Conservation (phyloP, 768 basidiomycete genomes). For the Phanerodontia chrysosporium region DNA sequence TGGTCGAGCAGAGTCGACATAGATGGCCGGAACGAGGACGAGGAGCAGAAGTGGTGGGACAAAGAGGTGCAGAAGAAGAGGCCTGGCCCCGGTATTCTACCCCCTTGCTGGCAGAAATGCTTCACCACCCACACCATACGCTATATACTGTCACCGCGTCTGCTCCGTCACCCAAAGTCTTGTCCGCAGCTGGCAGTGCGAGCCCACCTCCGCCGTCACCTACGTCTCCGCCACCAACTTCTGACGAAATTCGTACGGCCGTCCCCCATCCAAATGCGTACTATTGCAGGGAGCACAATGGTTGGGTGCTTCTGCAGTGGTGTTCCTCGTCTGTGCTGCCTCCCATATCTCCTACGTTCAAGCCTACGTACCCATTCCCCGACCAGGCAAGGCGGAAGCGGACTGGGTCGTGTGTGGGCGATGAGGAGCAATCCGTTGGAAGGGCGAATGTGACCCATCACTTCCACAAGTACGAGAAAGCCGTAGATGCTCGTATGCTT, state of each 20-base stretch:
- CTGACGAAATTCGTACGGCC: slow-evolving; percentile 61
- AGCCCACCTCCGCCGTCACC: slow-evolving; percentile 19
- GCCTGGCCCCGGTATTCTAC: slow-evolving; percentile 68
- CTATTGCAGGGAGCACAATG: slow-evolving; percentile 78
- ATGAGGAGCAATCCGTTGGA: slow-evolving; percentile 42
- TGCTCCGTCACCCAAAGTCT: slow-evolving; percentile 28
- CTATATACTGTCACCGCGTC: slow-evolving; percentile 56
- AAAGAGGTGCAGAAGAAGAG: slow-evolving; percentile 44
- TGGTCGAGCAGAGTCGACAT: slow-evolving; percentile 36
- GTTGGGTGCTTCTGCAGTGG: slow-evolving; percentile 77
- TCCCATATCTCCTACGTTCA: slow-evolving; percentile 55
- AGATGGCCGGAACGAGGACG: slow-evolving; percentile 53
- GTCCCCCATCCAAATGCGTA: slow-evolving; percentile 81
- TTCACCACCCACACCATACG: slow-evolving; percentile 72
- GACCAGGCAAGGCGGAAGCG: slow-evolving; percentile 46
- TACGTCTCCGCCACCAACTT: slow-evolving; percentile 39
- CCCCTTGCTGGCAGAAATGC: slow-evolving; percentile 61
- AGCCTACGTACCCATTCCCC: slow-evolving; percentile 42
- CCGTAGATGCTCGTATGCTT: slow-evolving; percentile 66
- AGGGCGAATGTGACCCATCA: slow-evolving; percentile 67
- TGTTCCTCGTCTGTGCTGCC: slow-evolving; percentile 58
- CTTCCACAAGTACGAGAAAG: slow-evolving; percentile 70
- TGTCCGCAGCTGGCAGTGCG: slow-evolving; percentile 13
- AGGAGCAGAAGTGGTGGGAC: slow-evolving; percentile 74
- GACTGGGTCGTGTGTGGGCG: slow-evolving; percentile 49